A percentile compares a stretch with the other conserved stretches of the same genome.
Conservation (phyloP, 2,329 filamentous ascomycete species). For the Byssochlamys sp. region DNA sequence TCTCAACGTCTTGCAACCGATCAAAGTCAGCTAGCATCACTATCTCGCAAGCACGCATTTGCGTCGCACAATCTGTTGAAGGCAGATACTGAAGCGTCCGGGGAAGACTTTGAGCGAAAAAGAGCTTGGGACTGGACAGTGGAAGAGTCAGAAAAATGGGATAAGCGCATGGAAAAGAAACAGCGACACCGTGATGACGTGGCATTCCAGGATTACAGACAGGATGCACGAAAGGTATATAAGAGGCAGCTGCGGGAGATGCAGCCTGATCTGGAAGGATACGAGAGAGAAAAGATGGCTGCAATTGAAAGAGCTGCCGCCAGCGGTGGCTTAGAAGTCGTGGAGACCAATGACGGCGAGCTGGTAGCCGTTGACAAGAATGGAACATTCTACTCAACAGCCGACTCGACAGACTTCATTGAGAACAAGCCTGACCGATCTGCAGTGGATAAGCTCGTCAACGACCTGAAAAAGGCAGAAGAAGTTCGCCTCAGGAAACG, state of each 20-base stretch:
- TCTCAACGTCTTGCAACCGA: slow-evolving; percentile 70
- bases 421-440: slow-evolving; percentile 81
- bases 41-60: slow-evolving; percentile 78
- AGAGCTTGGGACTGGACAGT: slow-evolving; percentile 97
- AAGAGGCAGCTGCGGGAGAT: slow-evolving; percentile 77
- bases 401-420: slow-evolving; percentile 69
- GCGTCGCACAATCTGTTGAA: slow-evolving; percentile 89
- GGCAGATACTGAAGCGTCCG: slow-evolving; percentile 72
- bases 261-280: slow-evolving; percentile 67
- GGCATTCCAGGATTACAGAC: slow-evolving; percentile 78
- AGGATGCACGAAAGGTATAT: slow-evolving; percentile 85
- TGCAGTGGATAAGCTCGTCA: slow-evolving; percentile 77
- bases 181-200: slow-evolving; percentile 70
- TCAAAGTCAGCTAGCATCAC: slow-evolving; percentile 62
- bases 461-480: slow-evolving; percentile 78
- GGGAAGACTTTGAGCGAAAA: slow-evolving; percentile 93
- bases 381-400: slow-evolving; percentile 81
- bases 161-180: slow-evolving; percentile 80
- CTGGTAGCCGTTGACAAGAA: slow-evolving; percentile 87
- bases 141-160: slow-evolving; percentile 90
- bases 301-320: slow-evolving; percentile 77
- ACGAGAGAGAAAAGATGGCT: slow-evolving; percentile 74
- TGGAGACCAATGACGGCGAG: slow-evolving; percentile 91
- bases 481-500: slow-evolving; percentile 77
- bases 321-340: slow-evolving; percentile 76